These are phyloP conservation scores for Schrenkiella parvula DNA, from an alignment of 345 rosid genomes.

Conservation along the genomic window DNA sequence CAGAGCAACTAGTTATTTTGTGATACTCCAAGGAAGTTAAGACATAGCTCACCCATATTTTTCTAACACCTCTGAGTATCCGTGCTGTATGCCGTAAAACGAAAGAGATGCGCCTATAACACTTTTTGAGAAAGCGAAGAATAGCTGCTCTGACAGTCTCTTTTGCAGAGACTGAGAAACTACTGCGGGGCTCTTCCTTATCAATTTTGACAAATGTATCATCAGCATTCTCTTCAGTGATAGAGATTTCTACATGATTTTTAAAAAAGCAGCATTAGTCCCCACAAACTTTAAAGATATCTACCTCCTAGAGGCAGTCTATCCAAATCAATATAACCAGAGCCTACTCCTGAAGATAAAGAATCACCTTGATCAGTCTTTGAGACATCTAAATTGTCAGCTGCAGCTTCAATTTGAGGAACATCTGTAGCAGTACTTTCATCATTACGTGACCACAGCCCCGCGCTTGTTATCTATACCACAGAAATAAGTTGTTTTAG, in stretches of 20 bases:
- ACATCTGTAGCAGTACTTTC: slow-evolving; percentile 39
- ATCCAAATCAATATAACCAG: slow-evolving; percentile 51
- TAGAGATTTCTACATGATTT: slow-evolving; percentile 51
- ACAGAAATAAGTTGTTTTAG: slow-evolving; percentile 27
- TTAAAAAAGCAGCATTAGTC: slow-evolving; percentile 45
- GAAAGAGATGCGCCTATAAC: slow-evolving; percentile 68
- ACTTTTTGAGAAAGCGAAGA: slow-evolving; percentile 57
- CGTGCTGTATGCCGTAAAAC: slow-evolving; percentile 53
- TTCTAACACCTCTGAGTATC: slow-evolving; percentile 47
- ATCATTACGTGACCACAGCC: slow-evolving; percentile 72
- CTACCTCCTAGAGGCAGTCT: slow-evolving; percentile 46
- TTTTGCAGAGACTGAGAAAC: slow-evolving; percentile 63
- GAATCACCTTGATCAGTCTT: slow-evolving; percentile 46
- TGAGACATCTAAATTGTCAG: slow-evolving; percentile 42
- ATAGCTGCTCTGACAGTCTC: slow-evolving; percentile 70
- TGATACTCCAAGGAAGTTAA: neutral
- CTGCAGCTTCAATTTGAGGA: slow-evolving; percentile 34
- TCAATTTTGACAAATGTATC: slow-evolving; percentile 43
- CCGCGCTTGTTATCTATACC: slow-evolving; percentile 81
- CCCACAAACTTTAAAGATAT: slow-evolving; percentile 45
- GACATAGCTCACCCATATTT: slow-evolving; percentile 68
- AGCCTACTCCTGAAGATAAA: slow-evolving; percentile 43
- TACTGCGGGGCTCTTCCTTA: slow-evolving; percentile 50
- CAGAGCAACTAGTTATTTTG: neutral
- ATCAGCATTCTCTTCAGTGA: slow-evolving; percentile 40